phyloP scores from a whole-genome alignment of 2,329 filamentous ascomycete species.

The Tolypocladium tundrense region DNA sequence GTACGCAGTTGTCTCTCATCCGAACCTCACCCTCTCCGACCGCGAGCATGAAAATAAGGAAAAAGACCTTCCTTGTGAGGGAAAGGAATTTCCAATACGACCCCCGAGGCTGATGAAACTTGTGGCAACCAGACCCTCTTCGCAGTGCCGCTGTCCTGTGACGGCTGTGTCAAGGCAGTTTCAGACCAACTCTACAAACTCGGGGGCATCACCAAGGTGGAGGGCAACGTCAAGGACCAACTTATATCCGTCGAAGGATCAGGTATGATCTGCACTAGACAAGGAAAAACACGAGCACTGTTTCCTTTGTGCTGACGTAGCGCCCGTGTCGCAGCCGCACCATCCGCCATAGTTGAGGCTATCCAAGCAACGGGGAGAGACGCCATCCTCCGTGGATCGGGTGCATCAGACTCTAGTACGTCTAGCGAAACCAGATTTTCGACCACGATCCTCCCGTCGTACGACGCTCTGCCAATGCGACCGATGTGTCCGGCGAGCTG shows the following conservation, averaged over 20 bases:
- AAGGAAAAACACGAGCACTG: not conserved
- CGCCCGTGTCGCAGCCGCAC: slow-evolving; percentile 47
- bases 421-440: slow-evolving; percentile 11
- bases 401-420: slow-evolving; percentile 66
- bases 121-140: slow-evolving; percentile 64
- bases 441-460: slow-evolving; percentile 2
- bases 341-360: slow-evolving; percentile 78
- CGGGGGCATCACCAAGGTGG: slow-evolving; percentile 70
- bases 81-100: not conserved
- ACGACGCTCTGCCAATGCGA: not conserved
- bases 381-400: slow-evolving; percentile 86
- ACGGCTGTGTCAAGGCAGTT: slow-evolving; percentile 79
- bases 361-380: slow-evolving; percentile 87
- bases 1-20: slow-evolving; percentile 18
- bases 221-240: slow-evolving; percentile 74
- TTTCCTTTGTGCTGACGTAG: not conserved
- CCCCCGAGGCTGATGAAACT: slow-evolving; percentile 22
- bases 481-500: not conserved
- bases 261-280: slow-evolving; percentile 30
- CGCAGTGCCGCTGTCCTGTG: slow-evolving; percentile 87
- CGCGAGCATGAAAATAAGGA: not conserved
- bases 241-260: slow-evolving; percentile 79
- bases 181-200: slow-evolving; percentile 68
- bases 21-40: slow-evolving; percentile 6
- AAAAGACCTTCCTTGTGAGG: not conserved